Evolutionary conservation across 2,329 filamentous ascomycete species (phyloP).

Genomic region (Colletotrichum lini): DNA sequence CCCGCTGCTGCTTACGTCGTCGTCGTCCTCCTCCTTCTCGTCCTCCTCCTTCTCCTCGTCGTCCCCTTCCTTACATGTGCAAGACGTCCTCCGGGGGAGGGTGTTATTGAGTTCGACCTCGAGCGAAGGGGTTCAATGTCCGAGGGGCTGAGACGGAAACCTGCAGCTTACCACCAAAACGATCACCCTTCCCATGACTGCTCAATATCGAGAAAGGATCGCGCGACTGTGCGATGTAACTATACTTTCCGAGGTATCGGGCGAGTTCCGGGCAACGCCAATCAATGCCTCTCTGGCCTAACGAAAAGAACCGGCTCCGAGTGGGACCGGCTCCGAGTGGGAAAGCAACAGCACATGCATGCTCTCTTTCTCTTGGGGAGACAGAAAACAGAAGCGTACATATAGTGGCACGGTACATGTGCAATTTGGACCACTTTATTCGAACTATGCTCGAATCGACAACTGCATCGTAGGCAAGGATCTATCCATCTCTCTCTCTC

Average conservation of each 20-base stretch:
- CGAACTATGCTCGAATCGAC: conserved; percentile 39
- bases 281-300: neutral
- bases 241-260: conserved; percentile 28
- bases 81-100: conserved; percentile 1
- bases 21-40: no score
- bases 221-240: conserved; percentile 3
- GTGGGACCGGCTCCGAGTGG: conserved; percentile 28
- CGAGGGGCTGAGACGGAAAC: conserved; percentile 25
- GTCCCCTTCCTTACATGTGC: no score
- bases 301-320: conserved; percentile 24
- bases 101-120: neutral
- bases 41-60: no score
- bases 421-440: conserved; percentile 13
- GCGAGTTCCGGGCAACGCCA: conserved; percentile 36
- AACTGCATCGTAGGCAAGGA: conserved; percentile 37
- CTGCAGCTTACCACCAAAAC: conserved; percentile 12
- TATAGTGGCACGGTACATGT: neutral
- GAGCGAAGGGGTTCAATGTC: conserved; percentile 5
- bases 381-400: conserved; percentile 23
- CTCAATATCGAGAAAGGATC: conserved; percentile 6
- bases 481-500: neutral
- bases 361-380: neutral
- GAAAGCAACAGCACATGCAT: neutral
- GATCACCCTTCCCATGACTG: neutral
- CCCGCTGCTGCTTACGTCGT: neutral